Percentiles rank a stretch among this genome's conserved stretches.
These are phyloP conservation scores for Papiliotrema flavescens DNA, from an alignment of 1,284 basidiomycete species.

Conservation along the genomic window DNA sequence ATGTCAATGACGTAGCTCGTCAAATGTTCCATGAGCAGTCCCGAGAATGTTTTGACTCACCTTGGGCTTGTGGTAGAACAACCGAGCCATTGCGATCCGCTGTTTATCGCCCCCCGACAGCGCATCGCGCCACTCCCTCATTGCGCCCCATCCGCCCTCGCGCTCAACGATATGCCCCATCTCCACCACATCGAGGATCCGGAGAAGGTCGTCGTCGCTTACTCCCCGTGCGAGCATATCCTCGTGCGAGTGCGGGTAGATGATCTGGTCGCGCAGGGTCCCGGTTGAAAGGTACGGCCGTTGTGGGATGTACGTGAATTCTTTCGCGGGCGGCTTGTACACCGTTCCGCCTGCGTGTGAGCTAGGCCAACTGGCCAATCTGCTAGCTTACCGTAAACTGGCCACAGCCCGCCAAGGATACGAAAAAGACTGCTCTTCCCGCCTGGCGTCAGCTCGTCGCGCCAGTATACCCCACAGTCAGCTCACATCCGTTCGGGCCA, in stretches of 20 bases:
- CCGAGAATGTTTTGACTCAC: conserved; percentile 45
- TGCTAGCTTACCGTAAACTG: conserved; percentile 68
- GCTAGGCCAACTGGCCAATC: not conserved
- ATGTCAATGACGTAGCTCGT: too few relatives aligned
- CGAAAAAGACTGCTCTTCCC: conserved; percentile 90
- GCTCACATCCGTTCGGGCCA: conserved; percentile 73
- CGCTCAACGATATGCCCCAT: conserved; percentile 86
- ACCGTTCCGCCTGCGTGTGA: conserved; percentile 67
- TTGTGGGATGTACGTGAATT: conserved; percentile 95
- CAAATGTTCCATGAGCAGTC: not conserved
- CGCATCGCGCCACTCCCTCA: conserved; percentile 88
- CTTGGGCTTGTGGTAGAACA: conserved; percentile 95
- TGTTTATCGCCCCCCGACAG: conserved; percentile 67
- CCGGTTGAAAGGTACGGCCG: conserved; percentile 90
- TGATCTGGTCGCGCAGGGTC: conserved; percentile 86
- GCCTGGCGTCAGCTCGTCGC: conserved; percentile 50
- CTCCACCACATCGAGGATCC: conserved; percentile 73
- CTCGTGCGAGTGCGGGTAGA: conserved; percentile 71
- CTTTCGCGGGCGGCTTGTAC: conserved; percentile 81
- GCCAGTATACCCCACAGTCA: not conserved
- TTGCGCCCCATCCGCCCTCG: conserved; percentile 92
- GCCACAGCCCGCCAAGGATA: conserved; percentile 95
- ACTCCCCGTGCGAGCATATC: conserved; percentile 60
- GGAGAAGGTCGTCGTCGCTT: conserved; percentile 71
- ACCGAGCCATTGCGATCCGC: conserved; percentile 89